These are phyloP conservation scores for Vigna reflexopilosa DNA, from an alignment of 306 rosid species.

Conservation along the genomic window DNA sequence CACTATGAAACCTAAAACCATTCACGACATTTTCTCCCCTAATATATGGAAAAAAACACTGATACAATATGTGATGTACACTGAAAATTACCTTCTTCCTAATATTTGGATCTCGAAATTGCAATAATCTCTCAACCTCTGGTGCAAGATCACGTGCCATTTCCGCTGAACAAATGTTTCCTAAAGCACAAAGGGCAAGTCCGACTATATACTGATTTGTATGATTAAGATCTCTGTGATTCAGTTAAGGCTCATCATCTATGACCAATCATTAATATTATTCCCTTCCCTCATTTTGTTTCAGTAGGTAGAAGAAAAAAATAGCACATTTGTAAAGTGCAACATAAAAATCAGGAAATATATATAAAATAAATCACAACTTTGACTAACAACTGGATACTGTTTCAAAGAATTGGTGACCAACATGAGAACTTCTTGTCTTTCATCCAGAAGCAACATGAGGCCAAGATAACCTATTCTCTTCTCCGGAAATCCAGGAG, in stretches of 20 bases:
- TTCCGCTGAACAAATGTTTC: constrained; percentile 98
- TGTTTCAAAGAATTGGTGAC: constrained; percentile 98
- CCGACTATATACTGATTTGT: constrained; percentile 97
- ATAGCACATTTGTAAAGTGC: constrained; percentile 20
- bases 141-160: constrained; percentile 99
- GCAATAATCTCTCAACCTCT: constrained; percentile 95
- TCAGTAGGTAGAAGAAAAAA: constrained; percentile 36
- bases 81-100: constrained; percentile 82
- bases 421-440: constrained; percentile 99
- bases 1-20: constrained; percentile 6
- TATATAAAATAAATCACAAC: constrained; percentile 24
- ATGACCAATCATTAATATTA: constrained; percentile 37
- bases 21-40: constrained; percentile 23
- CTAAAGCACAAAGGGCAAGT: constrained; percentile 99
- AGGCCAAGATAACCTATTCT: constrained; percentile 99
- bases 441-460: constrained; percentile 99
- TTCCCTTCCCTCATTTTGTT: constrained; percentile 40
- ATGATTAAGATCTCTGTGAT: constrained; percentile 94
- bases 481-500: constrained; percentile 98
- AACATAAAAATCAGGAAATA: constrained; percentile 25
- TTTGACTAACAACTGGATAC: constrained; percentile 71
- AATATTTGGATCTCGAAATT: constrained; percentile 97
- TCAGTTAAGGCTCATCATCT: constrained; percentile 64
- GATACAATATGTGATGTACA: constrained; percentile 26
- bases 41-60: constrained; percentile 17